Evolutionary conservation across 2,329 filamentous ascomycete species (phyloP).

Genomic region (Clarireedia paspali): DNA sequence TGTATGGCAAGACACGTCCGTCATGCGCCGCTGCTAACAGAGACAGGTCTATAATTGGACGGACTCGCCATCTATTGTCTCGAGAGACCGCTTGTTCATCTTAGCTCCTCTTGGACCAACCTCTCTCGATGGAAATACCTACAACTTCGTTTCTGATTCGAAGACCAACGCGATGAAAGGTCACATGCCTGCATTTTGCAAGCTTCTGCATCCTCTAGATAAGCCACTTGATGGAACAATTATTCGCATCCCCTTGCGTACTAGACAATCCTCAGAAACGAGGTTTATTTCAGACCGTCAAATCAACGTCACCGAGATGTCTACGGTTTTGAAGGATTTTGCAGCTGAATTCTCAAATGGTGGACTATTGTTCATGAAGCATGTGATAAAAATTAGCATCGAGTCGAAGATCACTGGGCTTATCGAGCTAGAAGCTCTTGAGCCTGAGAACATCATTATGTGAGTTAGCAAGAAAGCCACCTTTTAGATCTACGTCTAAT

Average conservation of each 20-base stretch:
- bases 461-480: slow-evolving; percentile 8
- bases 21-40: slow-evolving; percentile 3
- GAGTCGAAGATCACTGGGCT: slow-evolving; percentile 3
- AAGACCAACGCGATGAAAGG: slow-evolving; percentile 21
- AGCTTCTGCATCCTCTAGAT: slow-evolving; percentile 17
- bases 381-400: slow-evolving; percentile 22
- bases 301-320: slow-evolving; percentile 23
- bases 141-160: slow-evolving; percentile 25
- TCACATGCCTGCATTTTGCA: slow-evolving; percentile 27
- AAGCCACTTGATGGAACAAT: slow-evolving; percentile 26
- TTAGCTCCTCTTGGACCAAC: slow-evolving; percentile 30
- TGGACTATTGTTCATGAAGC: slow-evolving; percentile 29
- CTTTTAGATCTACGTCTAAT: neutral
- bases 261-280: slow-evolving; percentile 17
- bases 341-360: slow-evolving; percentile 23
- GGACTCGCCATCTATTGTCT: slow-evolving; percentile 31
- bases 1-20: neutral
- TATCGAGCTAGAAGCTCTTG: slow-evolving; percentile 15
- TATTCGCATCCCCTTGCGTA: slow-evolving; percentile 31
- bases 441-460: slow-evolving; percentile 11
- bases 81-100: slow-evolving; percentile 25
- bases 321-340: slow-evolving; percentile 24
- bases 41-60: slow-evolving; percentile 31
- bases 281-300: slow-evolving; percentile 26
- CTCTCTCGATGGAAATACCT: slow-evolving; percentile 27